Evolutionary conservation across 1,139 yeast species (phyloP).

Genomic region (Debaryomyces singareniensis): DNA sequence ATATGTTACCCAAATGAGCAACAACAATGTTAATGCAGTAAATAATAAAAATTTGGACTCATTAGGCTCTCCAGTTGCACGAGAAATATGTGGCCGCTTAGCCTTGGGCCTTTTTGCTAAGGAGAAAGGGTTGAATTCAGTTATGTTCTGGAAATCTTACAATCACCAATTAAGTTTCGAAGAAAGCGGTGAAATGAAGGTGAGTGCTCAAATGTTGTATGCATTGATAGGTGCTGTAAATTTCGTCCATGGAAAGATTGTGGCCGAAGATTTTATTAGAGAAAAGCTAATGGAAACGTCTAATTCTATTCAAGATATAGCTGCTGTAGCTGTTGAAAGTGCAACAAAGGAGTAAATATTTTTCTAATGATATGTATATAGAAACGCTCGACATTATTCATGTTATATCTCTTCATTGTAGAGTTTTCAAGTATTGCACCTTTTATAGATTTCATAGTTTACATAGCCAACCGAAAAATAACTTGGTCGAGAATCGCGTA

Average conservation of each 20-base stretch:
- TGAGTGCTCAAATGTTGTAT: conserved; percentile 62
- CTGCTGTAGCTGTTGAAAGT: conserved; percentile 6
- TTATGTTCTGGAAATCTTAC: conserved; percentile 70
- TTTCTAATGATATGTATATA: too few species aligned
- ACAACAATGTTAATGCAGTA: conserved; percentile 29
- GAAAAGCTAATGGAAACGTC: conserved; percentile 28
- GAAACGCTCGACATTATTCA: too few species aligned
- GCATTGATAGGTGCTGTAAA: conserved; percentile 82
- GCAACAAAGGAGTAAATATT: conserved; percentile 3
- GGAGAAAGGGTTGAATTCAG: conserved; percentile 38
- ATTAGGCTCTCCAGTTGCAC: conserved; percentile 52
- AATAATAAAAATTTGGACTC: conserved; percentile 58
- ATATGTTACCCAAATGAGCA: conserved; percentile 34
- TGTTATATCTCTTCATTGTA: too few species aligned
- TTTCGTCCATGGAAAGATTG: conserved; percentile 56
- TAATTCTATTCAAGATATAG: conserved; percentile 9
- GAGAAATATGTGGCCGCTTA: conserved; percentile 43
- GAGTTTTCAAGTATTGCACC: too few species aligned
- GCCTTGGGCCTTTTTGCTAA: conserved; percentile 50
- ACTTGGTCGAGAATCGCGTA: too few species aligned
- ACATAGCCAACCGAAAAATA: too few species aligned
- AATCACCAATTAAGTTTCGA: conserved; percentile 49
- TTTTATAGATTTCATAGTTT: too few species aligned
- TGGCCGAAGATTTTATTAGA: conserved; percentile 50
- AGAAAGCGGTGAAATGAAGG: conserved; percentile 46